These are phyloP conservation scores for Trichosporon sp. DNA, from an alignment of 1,284 basidiomycete species.

Conservation along the genomic window DNA sequence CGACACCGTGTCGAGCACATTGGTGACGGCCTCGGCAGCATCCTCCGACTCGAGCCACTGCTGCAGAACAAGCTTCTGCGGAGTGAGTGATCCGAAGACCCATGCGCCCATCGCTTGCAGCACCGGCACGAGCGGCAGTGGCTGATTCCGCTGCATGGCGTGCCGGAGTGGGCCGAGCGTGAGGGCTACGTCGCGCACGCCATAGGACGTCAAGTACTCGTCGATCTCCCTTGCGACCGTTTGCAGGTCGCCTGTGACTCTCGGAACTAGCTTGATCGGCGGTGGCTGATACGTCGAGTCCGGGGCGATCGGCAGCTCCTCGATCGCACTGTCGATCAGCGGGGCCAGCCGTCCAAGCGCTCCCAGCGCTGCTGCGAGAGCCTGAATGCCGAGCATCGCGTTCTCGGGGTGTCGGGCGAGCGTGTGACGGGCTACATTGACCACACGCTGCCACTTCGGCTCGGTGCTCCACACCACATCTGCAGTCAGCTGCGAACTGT, in stretches of 20 bases:
- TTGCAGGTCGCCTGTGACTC: neutral
- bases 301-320: constrained; percentile 1
- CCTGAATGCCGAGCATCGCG: neutral
- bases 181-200: constrained; percentile 6
- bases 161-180: constrained; percentile 21
- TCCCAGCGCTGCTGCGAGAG: neutral
- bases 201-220: constrained; percentile 12
- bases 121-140: constrained; percentile 21
- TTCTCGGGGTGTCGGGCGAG: neutral
- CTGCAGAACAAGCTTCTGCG: constrained; percentile 9
- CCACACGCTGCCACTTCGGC: constrained; percentile 18
- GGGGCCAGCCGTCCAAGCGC: neutral
- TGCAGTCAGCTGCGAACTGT: neutral
- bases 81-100: constrained; percentile 13
- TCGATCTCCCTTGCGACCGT: neutral
- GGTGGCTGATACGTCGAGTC: constrained; percentile 14
- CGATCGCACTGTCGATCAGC: neutral
- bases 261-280: constrained; percentile 1
- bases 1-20: neutral
- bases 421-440: constrained; percentile 13
- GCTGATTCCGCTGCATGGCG: constrained; percentile 14
- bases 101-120: constrained; percentile 22
- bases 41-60: constrained; percentile 13
- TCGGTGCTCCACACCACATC: constrained; percentile 14
- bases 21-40: neutral